Evolutionary conservation across 2,329 filamentous ascomycete genomes (phyloP).

Genomic region (Stagonosporopsis rhizophila): DNA sequence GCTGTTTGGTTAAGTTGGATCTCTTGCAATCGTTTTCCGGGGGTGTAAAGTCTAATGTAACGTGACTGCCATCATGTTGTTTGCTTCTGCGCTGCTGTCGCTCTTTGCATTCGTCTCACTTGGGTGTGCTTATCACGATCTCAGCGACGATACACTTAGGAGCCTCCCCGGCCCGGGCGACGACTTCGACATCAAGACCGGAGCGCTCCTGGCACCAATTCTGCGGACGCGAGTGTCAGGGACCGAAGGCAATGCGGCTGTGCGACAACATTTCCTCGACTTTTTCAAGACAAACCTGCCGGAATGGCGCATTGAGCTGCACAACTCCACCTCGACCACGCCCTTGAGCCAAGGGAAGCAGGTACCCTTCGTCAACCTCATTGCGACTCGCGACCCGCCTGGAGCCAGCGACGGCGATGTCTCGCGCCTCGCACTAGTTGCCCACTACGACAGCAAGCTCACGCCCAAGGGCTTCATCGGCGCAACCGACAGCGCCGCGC

Average conservation of each 20-base stretch:
- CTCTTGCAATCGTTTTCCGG: conserved; percentile 3
- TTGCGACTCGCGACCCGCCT: conserved; percentile 89
- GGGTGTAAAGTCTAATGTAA: conserved; percentile 23
- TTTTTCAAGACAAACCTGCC: conserved; percentile 84
- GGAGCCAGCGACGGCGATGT: conserved; percentile 78
- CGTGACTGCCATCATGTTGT: conserved; percentile 22
- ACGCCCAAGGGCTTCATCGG: conserved; percentile 87
- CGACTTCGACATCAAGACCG: conserved; percentile 83
- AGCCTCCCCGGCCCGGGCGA: conserved; percentile 71
- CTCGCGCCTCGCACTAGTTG: conserved; percentile 82
- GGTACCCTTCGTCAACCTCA: conserved; percentile 86
- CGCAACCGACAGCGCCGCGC: conserved; percentile 90
- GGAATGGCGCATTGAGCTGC: conserved; percentile 79
- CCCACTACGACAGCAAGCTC: conserved; percentile 91
- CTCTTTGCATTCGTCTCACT: conserved; percentile 36
- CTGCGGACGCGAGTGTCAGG: conserved; percentile 87
- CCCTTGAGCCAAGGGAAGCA: conserved; percentile 75
- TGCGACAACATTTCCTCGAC: conserved; percentile 81
- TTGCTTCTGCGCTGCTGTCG: conserved; percentile 31
- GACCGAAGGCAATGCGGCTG: conserved; percentile 75
- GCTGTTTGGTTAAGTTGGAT: conserved; percentile 10
- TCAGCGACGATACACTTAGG: conserved; percentile 79
- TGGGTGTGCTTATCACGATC: conserved; percentile 60
- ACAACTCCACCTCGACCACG: conserved; percentile 87
- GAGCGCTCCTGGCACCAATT: conserved; percentile 83